Percentiles rank a stretch among this genome's conserved stretches.
Evolutionary conservation across 1,284 basidiomycete species (phyloP).

Genomic region (Sphaerobolus stellatus): DNA sequence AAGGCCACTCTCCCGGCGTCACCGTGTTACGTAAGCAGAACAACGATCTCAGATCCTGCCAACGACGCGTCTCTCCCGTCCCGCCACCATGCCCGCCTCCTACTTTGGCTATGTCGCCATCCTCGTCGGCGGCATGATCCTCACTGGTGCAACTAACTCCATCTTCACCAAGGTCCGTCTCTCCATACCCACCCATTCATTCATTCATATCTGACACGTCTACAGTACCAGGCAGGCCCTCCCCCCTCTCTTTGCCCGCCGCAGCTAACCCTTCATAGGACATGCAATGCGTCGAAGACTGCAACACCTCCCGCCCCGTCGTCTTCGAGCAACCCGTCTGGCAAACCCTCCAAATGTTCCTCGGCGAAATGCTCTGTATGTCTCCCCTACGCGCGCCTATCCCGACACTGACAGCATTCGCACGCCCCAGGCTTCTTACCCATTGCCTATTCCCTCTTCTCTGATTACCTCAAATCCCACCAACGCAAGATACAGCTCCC

Average conservation of each 20-base stretch:
- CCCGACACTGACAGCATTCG: conserved; percentile 22
- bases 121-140: conserved; percentile 75
- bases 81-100: conserved; percentile 45
- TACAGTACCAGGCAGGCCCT: conserved; percentile 49
- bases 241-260: conserved; percentile 9
- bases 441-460: conserved; percentile 62
- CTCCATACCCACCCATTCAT: background rate
- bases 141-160: conserved; percentile 47
- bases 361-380: conserved; percentile 91
- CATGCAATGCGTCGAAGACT: conserved; percentile 95
- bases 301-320: conserved; percentile 60
- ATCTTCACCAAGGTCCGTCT: conserved; percentile 29
- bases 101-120: conserved; percentile 42
- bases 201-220: conserved; percentile 13
- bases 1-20: too few relatives aligned
- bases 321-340: conserved; percentile 91
- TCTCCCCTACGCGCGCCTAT: conserved; percentile 26
- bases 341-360: conserved; percentile 92
- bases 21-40: too few relatives aligned
- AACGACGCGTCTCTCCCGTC: conserved; percentile 21
- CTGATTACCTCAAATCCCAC: conserved; percentile 45
- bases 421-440: conserved; percentile 70
- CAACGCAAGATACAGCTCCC: conserved; percentile 51
- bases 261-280: conserved; percentile 49
- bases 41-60: background rate